phyloP scores from a whole-genome alignment of 2,329 filamentous ascomycete species.

The Colletotrichum lupini region DNA sequence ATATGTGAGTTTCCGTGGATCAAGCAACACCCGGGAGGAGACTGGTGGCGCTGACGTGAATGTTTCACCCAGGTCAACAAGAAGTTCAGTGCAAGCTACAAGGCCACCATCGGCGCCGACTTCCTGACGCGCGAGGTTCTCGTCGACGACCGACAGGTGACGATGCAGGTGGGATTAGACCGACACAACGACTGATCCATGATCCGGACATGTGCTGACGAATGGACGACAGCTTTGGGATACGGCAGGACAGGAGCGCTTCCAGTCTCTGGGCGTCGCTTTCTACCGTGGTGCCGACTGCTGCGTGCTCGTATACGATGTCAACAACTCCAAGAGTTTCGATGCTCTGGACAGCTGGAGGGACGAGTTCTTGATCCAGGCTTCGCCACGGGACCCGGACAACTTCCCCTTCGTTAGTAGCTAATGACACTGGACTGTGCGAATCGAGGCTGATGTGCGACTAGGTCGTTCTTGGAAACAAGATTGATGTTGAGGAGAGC shows the following conservation, averaged over 20 bases:
- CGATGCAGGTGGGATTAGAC: slow-evolving; percentile 82
- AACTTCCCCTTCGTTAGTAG: slow-evolving; percentile 93
- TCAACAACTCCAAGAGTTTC: slow-evolving; percentile 99
- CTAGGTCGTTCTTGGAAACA: slow-evolving; percentile 95
- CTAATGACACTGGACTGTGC: background rate
- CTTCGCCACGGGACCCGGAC: slow-evolving; percentile 93
- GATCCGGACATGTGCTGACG: slow-evolving; percentile 7
- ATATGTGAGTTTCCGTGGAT: slow-evolving; percentile 81
- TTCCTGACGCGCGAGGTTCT: slow-evolving; percentile 98
- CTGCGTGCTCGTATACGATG: slow-evolving; percentile 97
- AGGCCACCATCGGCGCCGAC: slow-evolving; percentile 98
- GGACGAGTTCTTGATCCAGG: slow-evolving; percentile 98
- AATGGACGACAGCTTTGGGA: slow-evolving; percentile 82
- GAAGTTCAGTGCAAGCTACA: slow-evolving; percentile 99
- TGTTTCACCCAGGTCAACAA: slow-evolving; percentile 89
- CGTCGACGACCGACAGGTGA: slow-evolving; percentile 96
- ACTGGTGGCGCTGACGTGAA: background rate
- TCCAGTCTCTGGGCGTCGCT: slow-evolving; percentile 95
- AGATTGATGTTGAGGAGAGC: slow-evolving; percentile 98
- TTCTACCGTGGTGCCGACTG: slow-evolving; percentile 98
- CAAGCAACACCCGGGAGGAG: slow-evolving; percentile 1
- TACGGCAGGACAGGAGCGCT: slow-evolving; percentile 95
- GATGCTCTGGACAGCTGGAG: slow-evolving; percentile 98
- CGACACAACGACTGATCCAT: slow-evolving; percentile 18
- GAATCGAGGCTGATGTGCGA: slow-evolving; percentile 37